These are phyloP conservation scores for Daldinia decipiens DNA, from an alignment of 495 filamentous ascomycete species.

Conservation along the genomic window DNA sequence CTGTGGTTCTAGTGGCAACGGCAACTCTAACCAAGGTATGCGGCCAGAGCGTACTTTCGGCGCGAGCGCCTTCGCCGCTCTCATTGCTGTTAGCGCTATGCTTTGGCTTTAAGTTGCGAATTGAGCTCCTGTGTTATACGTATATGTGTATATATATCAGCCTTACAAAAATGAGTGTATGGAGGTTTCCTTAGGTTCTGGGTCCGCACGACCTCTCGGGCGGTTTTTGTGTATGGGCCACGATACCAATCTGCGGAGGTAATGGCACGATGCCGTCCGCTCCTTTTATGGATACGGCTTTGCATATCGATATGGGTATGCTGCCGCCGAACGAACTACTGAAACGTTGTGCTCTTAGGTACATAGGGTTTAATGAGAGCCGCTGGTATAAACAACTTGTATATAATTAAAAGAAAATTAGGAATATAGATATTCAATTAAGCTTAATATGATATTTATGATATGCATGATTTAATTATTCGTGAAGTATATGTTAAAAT, in stretches of 20 bases:
- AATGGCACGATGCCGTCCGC: conserved; percentile 44
- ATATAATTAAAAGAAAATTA: conserved; percentile 1
- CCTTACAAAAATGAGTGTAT: conserved; percentile 8
- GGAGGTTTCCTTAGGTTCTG: conserved; percentile 8
- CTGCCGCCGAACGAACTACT: background rate
- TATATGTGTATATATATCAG: conserved; percentile 4
- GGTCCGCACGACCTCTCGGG: background rate
- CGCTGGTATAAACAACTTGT: background rate
- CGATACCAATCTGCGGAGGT: conserved; percentile 30
- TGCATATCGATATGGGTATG: background rate
- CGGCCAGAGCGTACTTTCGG: conserved; percentile 55
- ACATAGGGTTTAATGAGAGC: background rate
- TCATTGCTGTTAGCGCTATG: conserved; percentile 59
- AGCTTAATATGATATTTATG: background rate
- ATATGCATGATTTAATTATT: background rate
- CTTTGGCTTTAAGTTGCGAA: conserved; percentile 50
- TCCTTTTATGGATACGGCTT: conserved; percentile 32
- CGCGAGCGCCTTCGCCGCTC: conserved; percentile 61
- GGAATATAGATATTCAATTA: background rate
- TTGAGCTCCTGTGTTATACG: background rate
- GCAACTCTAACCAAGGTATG: conserved; percentile 45
- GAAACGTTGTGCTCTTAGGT: background rate
- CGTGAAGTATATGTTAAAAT: background rate
- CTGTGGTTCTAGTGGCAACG: conserved; percentile 42
- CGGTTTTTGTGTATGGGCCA: conserved; percentile 5